These are phyloP conservation scores for Scedosporium aurantiacum DNA, from an alignment of 2,329 filamentous ascomycete genomes.

Conservation along the genomic window DNA sequence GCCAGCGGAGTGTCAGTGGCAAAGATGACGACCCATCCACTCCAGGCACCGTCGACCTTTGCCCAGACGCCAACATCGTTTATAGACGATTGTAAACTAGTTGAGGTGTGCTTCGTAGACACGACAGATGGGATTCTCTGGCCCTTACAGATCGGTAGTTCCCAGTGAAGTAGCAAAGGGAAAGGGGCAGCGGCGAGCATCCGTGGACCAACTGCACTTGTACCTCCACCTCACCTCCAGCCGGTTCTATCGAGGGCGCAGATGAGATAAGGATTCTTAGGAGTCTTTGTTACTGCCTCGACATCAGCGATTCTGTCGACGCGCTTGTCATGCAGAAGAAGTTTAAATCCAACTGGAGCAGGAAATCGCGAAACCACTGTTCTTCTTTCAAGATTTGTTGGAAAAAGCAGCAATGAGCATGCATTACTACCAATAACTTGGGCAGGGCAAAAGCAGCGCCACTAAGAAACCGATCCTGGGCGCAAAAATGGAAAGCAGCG, in stretches of 20 bases:
- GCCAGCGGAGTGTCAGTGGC: neutral
- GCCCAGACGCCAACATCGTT: neutral
- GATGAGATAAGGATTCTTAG: neutral
- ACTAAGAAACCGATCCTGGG: neutral
- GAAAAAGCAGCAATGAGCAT: neutral
- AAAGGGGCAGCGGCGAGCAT: neutral
- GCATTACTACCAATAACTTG: no score
- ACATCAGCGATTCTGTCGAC: no score
- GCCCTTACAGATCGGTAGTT: neutral
- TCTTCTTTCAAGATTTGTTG: neutral
- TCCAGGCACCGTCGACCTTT: neutral
- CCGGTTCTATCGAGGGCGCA: neutral
- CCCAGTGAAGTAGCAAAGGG: neutral
- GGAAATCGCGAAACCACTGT: neutral
- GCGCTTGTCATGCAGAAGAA: neutral
- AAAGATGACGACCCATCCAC: neutral
- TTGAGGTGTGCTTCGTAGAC: no score
- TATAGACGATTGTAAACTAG: neutral
- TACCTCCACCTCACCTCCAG: neutral
- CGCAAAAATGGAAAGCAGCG: constrained; percentile 3
- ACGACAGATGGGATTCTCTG: neutral
- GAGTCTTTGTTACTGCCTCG: neutral
- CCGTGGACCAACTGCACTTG: neutral
- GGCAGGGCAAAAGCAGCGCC: constrained; percentile 1
- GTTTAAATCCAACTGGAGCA: neutral